These are phyloP conservation scores for Phlyctochytrium bullatum DNA, from an alignment of 192 early-diverging fungal genomes.

Conservation along the genomic window DNA sequence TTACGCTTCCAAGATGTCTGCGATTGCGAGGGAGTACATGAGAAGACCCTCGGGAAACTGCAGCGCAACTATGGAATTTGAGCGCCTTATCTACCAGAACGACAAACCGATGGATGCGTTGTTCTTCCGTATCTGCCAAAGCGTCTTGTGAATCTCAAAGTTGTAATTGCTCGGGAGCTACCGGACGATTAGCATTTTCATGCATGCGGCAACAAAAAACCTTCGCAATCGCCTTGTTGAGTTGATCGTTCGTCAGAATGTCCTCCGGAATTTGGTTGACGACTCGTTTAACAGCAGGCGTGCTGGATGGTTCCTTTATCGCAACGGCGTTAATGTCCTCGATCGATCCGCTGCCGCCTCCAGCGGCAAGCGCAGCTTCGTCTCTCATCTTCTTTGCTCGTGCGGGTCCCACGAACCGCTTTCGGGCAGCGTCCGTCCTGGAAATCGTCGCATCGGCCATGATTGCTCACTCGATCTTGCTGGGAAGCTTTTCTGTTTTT, in stretches of 20 bases:
- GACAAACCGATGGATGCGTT: constrained; percentile 67
- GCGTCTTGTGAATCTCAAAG: constrained; percentile 98
- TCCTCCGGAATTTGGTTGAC: constrained; percentile 81
- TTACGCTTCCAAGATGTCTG: constrained; percentile 86
- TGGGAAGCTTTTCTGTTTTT: no score
- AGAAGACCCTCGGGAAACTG: constrained; percentile 97
- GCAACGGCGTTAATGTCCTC: background rate
- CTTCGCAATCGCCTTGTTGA: constrained; percentile 80
- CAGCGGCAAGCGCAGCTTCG: background rate
- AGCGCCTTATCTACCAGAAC: background rate
- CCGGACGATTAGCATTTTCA: background rate
- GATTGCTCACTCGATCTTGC: no score
- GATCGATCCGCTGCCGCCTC: constrained; percentile 1
- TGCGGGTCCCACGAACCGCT: constrained; percentile 38
- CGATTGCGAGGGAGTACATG: constrained; percentile 89
- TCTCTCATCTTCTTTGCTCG: constrained; percentile 5
- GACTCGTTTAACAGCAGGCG: no score
- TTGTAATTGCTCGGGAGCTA: constrained; percentile 91
- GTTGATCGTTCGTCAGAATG: constrained; percentile 73
- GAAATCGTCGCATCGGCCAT: no score
- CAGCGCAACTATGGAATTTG: constrained; percentile 66
- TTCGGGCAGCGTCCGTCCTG: constrained; percentile 34
- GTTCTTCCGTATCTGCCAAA: constrained; percentile 81
- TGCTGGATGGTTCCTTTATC: constrained; percentile 15
- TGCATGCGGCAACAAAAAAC: background rate